phyloP scores from a whole-genome alignment of 1,139 yeast species.

The Tardiomyces blankii region DNA sequence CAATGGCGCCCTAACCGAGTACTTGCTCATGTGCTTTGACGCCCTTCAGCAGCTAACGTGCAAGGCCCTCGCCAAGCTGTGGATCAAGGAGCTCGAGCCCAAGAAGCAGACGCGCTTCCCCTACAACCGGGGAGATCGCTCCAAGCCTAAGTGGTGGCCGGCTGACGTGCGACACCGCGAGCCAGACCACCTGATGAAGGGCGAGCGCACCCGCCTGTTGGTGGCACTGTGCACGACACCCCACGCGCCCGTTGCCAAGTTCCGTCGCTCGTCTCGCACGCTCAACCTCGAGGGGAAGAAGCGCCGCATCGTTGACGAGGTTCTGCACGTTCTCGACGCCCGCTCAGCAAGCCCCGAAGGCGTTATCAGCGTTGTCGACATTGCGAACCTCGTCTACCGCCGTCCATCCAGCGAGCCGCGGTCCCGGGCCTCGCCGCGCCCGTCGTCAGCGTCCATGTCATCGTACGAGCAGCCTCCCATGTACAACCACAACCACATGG shows the following conservation, averaged over 20 bases:
- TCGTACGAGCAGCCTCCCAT: too few relatives aligned
- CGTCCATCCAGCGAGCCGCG: constrained; percentile 6
- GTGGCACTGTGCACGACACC: constrained; percentile 31
- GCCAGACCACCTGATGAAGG: constrained; percentile 61
- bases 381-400: constrained; percentile 6
- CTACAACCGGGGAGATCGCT: constrained; percentile 38
- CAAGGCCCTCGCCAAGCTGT: constrained; percentile 50
- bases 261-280: not conserved
- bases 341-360: constrained; percentile 1
- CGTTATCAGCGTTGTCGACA: constrained; percentile 2
- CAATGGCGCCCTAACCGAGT: too few relatives aligned
- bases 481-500: too few relatives aligned
- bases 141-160: constrained; percentile 72
- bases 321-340: constrained; percentile 1
- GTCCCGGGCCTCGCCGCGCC: too few relatives aligned
- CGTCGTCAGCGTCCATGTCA: too few relatives aligned
- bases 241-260: constrained; percentile 15
- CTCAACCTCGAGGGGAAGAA: constrained; percentile 5
- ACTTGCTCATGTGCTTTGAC: constrained; percentile 1
- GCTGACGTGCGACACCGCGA: constrained; percentile 45
- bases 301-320: constrained; percentile 3
- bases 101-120: constrained; percentile 54
- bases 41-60: constrained; percentile 45
- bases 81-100: constrained; percentile 61
- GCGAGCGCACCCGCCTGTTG: constrained; percentile 41